Evolutionary conservation across 768 basidiomycete genomes (phyloP), one percentile per base, ranked within the genome.

Genomic region (Pleurotus cornucopiae): DNA sequence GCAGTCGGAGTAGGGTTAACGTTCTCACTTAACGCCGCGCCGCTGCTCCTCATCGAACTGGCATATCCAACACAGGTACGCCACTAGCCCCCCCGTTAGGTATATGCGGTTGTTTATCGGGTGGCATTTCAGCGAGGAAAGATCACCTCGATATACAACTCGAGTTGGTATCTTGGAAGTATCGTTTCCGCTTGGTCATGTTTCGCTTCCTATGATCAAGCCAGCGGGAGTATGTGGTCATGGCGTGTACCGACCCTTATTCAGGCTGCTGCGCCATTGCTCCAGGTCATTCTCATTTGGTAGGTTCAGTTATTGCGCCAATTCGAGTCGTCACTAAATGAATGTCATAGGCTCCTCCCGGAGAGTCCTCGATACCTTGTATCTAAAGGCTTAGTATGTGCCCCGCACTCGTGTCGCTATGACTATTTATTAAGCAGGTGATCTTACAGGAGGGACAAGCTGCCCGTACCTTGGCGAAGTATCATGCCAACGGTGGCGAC

Each of bases 151-250:
- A 65, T 85, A 55, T 89, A 85, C 68, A 90, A 91, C 69, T 77
- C 85, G 0, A 79, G 77, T 48, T 91, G 89, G 89, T 90, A 90
- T 66, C 62, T 85, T 37, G 89, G 89, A 7, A 84, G 84, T 58
- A 84, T 88, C 57, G 67, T 84, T 39, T 81, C 83, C 65, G 76
- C 77, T 59, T 79, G 73, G 70, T 71, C 72, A n/a, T 77, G 76
- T 62, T 77, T 72, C 61, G 76, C 71, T 14, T 58, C 79, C 14
- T 79, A 71, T 57, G 62, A 71, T 20, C 67, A 65, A 34, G 71
- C 71, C 16, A 62, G 64, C 6, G 68, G 66, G 4, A 77, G 75
- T 25, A 56, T 66, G 30, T 84, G 83, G 84, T 80, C 82, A 11
- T 88, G 86, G 82, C 78, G 89, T 38, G 73, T 82, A 26, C 88